Evolutionary conservation across 805 yeast species (phyloP), one percentile per base, ranked within the genome.

Genomic region (fission yeast (Schizosaccharomyces pombe)): DNA sequence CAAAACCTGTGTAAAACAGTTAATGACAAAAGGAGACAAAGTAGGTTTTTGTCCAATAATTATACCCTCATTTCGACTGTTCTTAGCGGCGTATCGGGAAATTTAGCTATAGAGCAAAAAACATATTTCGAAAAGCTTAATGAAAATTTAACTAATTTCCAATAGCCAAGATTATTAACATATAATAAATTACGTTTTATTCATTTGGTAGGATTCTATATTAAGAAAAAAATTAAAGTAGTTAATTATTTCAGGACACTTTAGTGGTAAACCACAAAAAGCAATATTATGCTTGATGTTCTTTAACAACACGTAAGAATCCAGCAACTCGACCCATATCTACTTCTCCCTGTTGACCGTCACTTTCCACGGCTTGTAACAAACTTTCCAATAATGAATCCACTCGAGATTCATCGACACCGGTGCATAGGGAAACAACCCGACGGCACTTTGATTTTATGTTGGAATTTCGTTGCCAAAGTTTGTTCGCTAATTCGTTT

Each of bases 371-470:
- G 19, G 95, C 95, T 62, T 80, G 82, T 32, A 91, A 76, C 53
- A 89, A 72, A 3, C 89, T 94, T 59, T 84, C 91, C 53, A 89
- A 72, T 60, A 91, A 73, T 55, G 73, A 75, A 64, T 85, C 94
- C 32, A 91, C 93, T 58, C 79, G 80, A 54, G 75, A 76, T 55
- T 82, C 83, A 52, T 79, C 86, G 29, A 85, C 89, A 28, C 91
- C 91, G 2, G 95, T 82, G 69, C 97, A 87, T 54, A 85, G 71
- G 29, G 94, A 78, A 37, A 89, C 86, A 16, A 89, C 95, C 60
- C 83, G 75, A 61, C 91, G 79, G 68, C 86, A 91, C 65, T 89
- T 89, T 29, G 71, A 69, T 61, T 82, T 89, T 52, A 82, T 66
- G 55, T 72, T 76, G 22, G 72, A 66, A 19, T 80, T 77, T 9